Conservation (phyloP, 2,329 filamentous ascomycete species). For the Fusarium citri region DNA sequence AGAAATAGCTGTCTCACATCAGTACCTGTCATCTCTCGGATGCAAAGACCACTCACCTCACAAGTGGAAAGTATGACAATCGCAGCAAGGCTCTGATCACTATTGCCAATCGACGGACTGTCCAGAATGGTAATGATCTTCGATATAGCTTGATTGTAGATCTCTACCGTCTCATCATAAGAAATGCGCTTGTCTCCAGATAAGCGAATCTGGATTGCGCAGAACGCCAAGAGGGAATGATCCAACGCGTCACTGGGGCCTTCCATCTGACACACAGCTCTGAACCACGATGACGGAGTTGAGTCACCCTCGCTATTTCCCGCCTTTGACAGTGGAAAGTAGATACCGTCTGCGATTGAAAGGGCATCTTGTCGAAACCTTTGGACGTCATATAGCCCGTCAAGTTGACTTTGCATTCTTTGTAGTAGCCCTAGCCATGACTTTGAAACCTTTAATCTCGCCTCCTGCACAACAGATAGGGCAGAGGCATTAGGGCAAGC, state of each 20-base stretch:
- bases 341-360: background rate
- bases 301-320: rapidly evolving
- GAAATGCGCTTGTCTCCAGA: background rate
- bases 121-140: constrained; percentile 3
- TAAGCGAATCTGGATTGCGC: constrained; percentile 8
- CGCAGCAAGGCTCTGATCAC: constrained; percentile 1
- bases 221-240: constrained; percentile 9
- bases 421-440: background rate
- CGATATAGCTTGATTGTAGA: constrained; percentile 3
- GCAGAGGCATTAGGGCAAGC: background rate
- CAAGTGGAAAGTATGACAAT: constrained; percentile 14
- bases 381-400: background rate
- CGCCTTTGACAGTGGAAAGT: background rate
- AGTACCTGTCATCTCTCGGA: background rate
- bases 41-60: background rate
- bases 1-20: background rate
- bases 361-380: background rate
- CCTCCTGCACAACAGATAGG: background rate
- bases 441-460: rapidly evolving
- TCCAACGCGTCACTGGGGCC: background rate
- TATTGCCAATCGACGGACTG: background rate
- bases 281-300: background rate
- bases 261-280: background rate
- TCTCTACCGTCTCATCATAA: background rate
- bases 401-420: background rate